Conservation (phyloP, 192 early-diverging fungal genomes). For the Chytriomyces hyalinus region DNA sequence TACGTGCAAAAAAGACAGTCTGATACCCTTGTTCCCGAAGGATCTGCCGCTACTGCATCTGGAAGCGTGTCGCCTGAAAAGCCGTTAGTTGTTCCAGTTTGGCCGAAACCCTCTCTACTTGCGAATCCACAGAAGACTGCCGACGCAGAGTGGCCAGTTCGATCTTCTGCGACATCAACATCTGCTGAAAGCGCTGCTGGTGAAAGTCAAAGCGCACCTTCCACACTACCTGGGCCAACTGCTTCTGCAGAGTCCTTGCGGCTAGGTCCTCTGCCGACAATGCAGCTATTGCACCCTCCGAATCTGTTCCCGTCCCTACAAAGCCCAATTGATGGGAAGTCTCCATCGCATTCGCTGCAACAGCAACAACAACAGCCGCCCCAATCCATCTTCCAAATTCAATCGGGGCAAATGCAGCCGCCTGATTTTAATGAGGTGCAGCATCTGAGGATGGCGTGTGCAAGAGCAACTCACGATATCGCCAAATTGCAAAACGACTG, state of each 20-base stretch:
- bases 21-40: neutral
- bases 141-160: neutral
- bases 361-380: neutral
- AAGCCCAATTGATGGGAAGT: neutral
- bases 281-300: neutral
- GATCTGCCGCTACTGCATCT: neutral
- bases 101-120: neutral
- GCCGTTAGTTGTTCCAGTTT: neutral
- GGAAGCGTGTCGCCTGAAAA: neutral
- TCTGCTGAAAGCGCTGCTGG: neutral
- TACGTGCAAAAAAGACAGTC: neutral
- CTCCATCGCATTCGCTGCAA: neutral
- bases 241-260: neutral
- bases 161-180: neutral
- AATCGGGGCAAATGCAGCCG: no score
- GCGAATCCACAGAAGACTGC: neutral
- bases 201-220: no score
- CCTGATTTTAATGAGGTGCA: conserved; percentile 6
- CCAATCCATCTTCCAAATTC: no score
- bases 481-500: neutral
- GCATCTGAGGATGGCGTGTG: neutral
- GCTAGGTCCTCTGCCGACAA: no score
- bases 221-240: neutral
- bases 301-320: neutral
- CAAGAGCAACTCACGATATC: conserved; percentile 7